These are phyloP conservation scores for Macrophomina pseudophaseolina DNA, from an alignment of 2,329 filamentous ascomycete species.

Conservation along the genomic window DNA sequence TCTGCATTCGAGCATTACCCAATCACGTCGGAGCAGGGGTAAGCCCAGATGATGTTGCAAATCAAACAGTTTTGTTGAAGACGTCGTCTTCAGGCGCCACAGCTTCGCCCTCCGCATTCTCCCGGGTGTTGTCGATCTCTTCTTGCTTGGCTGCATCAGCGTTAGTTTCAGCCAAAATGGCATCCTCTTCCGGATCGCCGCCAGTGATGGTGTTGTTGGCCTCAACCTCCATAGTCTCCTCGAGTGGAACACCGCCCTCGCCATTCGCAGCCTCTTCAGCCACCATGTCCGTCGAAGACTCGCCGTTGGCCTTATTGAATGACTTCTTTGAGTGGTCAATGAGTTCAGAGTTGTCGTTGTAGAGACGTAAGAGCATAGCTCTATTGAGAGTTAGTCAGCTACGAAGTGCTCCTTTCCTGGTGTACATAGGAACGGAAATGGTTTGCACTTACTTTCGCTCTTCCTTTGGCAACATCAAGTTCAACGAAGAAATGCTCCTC, in stretches of 20 bases:
- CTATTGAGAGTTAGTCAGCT: constrained; percentile 35
- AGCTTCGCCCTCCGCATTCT: constrained; percentile 20
- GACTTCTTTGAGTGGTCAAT: constrained; percentile 65
- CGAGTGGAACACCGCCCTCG: constrained; percentile 3
- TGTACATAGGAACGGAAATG: background rate
- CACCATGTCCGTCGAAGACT: background rate
- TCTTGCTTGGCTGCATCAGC: constrained; percentile 16
- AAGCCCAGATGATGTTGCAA: background rate
- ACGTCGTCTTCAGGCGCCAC: constrained; percentile 13
- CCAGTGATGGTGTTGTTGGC: constrained; percentile 1
- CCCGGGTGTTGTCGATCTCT: constrained; percentile 14
- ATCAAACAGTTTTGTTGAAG: constrained; percentile 22
- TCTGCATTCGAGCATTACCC: background rate
- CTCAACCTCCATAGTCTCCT: constrained; percentile 15
- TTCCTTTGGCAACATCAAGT: constrained; percentile 98
- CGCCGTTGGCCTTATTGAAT: constrained; percentile 34
- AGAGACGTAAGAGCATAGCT: constrained; percentile 89
- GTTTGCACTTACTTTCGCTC: constrained; percentile 65
- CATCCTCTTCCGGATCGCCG: constrained; percentile 6
- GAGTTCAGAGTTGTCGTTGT: constrained; percentile 84
- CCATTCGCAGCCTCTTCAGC: background rate
- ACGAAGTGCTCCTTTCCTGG: too few species aligned
- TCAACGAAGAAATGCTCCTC: constrained; percentile 89
- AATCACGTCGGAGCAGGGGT: background rate
- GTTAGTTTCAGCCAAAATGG: constrained; percentile 17